These are phyloP conservation scores for Sutorius australiensis DNA, from an alignment of 768 basidiomycete species.

Conservation along the genomic window DNA sequence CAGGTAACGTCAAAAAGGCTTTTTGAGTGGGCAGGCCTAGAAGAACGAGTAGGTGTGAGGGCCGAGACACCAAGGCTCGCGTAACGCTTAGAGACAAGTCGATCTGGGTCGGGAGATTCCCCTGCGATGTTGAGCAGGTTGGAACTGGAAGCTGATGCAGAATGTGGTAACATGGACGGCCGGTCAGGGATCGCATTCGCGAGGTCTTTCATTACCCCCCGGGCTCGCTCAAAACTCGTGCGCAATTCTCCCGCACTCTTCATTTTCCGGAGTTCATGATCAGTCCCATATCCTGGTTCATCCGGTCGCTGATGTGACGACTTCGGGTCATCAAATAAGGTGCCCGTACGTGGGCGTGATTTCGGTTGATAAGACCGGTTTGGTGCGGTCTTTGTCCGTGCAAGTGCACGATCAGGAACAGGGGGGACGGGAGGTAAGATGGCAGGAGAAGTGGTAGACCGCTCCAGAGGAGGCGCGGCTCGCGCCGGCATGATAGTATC, in stretches of 20 bases:
- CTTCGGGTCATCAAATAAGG: constrained; percentile 23
- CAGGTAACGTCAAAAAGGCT: constrained; percentile 51
- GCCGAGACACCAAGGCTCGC: constrained; percentile 60
- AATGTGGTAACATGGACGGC: constrained; percentile 46
- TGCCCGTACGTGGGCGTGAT: constrained; percentile 35
- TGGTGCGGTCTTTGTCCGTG: constrained; percentile 72
- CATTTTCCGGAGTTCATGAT: constrained; percentile 74
- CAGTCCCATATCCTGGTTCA: constrained; percentile 42
- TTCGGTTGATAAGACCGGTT: constrained; percentile 50
- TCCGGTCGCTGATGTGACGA: constrained; percentile 27
- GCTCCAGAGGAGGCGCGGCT: constrained; percentile 45
- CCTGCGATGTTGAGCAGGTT: constrained; percentile 47
- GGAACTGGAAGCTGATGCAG: constrained; percentile 65
- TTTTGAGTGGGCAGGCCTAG: constrained; percentile 39
- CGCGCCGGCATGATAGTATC: constrained; percentile 70
- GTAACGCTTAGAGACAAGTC: constrained; percentile 51
- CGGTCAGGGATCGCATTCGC: constrained; percentile 36
- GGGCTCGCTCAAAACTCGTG: constrained; percentile 30
- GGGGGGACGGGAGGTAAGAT: constrained; percentile 24
- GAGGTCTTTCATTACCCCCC: constrained; percentile 22
- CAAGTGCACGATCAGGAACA: constrained; percentile 43
- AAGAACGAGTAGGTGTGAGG: constrained; percentile 31
- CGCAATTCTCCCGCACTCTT: constrained; percentile 83
- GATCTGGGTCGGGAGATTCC: constrained; percentile 33
- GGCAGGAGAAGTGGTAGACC: constrained; percentile 50